These are phyloP conservation scores for Trichomonas gallinae DNA, from an alignment of 208 protist species.

Conservation along the genomic window DNA sequence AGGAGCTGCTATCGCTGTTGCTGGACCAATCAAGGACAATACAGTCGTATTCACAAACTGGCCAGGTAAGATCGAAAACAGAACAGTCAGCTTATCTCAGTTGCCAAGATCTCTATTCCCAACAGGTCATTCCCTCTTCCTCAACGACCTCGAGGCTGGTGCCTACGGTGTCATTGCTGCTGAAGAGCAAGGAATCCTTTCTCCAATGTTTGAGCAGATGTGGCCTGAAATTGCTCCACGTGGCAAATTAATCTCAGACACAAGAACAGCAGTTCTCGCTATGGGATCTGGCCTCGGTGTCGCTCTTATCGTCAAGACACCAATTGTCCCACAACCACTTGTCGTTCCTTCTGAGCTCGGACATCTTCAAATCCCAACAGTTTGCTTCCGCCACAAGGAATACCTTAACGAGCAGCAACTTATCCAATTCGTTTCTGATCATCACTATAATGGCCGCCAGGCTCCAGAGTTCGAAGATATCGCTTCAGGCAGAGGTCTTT, in stretches of 20 bases:
- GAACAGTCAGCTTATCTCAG: background rate
- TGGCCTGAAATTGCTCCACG: background rate
- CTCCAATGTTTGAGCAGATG: background rate
- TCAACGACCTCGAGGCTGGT: background rate
- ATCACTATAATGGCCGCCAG: background rate
- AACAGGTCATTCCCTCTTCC: background rate
- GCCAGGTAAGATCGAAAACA: background rate
- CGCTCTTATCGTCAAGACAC: background rate
- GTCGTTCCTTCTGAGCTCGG: background rate
- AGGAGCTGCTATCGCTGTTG: background rate
- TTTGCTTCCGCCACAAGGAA: background rate
- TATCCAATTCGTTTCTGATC: background rate
- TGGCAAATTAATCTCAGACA: background rate
- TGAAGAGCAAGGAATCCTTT: background rate
- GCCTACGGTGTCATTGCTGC: conserved; percentile 6
- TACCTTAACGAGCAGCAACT: background rate
- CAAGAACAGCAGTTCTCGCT: background rate
- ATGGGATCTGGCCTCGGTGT: background rate
- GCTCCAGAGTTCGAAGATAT: background rate
- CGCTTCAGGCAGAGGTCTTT: background rate
- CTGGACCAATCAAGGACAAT: background rate
- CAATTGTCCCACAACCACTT: background rate
- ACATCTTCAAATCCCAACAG: background rate
- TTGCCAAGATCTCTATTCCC: background rate
- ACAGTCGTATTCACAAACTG: background rate